Evolutionary conservation across 345 rosid species (phyloP).

Genomic region (Angophora floribunda): DNA sequence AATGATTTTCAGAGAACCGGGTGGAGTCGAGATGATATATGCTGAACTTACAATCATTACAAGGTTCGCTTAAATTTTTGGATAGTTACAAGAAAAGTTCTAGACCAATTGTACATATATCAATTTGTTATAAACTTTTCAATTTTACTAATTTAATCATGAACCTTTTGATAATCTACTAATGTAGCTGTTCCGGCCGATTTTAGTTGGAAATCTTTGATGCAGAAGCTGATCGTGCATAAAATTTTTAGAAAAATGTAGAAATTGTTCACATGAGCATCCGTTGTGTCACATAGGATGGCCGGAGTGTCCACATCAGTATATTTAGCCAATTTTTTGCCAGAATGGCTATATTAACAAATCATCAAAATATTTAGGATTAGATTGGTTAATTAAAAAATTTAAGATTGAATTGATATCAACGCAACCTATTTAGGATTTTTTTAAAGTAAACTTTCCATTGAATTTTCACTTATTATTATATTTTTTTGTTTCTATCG

Average conservation of each 20-base stretch:
- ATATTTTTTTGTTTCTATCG: background rate
- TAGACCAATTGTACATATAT: too few relatives aligned
- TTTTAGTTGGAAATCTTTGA: background rate
- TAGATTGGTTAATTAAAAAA: background rate
- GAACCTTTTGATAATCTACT: background rate
- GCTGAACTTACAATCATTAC: background rate
- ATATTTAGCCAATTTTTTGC: fast-evolving
- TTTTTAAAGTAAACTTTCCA: background rate
- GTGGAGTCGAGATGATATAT: background rate
- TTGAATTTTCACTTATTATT: background rate
- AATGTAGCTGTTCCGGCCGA: background rate
- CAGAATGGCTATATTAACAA: background rate
- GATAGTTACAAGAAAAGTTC: too few relatives aligned
- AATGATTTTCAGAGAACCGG: background rate
- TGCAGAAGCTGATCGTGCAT: background rate
- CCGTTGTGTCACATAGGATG: fast-evolving
- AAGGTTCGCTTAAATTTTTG: background rate
- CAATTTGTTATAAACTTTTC: background rate
- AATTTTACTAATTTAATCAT: background rate
- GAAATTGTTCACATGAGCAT: fast-evolving
- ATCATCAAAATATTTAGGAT: fast-evolving
- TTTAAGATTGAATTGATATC: background rate
- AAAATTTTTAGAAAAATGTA: background rate
- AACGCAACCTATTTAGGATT: fast-evolving
- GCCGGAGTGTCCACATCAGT: fast-evolving